These are phyloP conservation scores for Achlya hypogyna DNA, from an alignment of 352 stramenopile species.

Conservation along the genomic window DNA sequence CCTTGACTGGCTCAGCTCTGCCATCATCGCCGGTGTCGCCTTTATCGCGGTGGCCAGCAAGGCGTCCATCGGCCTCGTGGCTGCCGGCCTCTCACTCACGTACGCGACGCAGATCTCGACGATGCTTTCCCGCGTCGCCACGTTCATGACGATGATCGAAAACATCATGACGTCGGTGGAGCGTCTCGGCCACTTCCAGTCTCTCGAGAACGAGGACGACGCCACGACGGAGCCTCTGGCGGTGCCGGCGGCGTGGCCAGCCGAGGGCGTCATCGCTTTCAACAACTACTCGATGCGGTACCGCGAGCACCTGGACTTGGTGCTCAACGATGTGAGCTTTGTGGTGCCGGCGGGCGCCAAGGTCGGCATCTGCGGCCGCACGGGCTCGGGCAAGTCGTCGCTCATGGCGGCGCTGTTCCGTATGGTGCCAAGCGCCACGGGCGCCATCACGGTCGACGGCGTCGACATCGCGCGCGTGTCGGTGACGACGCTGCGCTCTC, in stretches of 20 bases:
- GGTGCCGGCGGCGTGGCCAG: slow-evolving; percentile 28
- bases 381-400: slow-evolving; percentile 44
- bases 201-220: slow-evolving; percentile 44
- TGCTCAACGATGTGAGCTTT: slow-evolving; percentile 42
- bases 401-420: slow-evolving; percentile 47
- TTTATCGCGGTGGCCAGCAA: slow-evolving; percentile 20
- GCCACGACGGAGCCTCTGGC: slow-evolving; percentile 26
- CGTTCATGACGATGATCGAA: slow-evolving; percentile 2
- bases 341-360: slow-evolving; percentile 37
- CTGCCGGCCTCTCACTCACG: slow-evolving; percentile 17
- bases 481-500: slow-evolving; percentile 34
- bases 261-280: slow-evolving; percentile 30
- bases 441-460: too few species aligned
- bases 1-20: slow-evolving; percentile 39
- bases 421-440: slow-evolving; percentile 26
- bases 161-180: slow-evolving; percentile 17
- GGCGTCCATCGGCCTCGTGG: slow-evolving; percentile 39
- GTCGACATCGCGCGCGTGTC: slow-evolving; percentile 30
- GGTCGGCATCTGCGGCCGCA: slow-evolving; percentile 49
- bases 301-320: slow-evolving; percentile 29
- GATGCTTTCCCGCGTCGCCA: not conserved
- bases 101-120: slow-evolving; percentile 14
- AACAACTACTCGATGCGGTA: slow-evolving; percentile 38
- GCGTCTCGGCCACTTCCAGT: slow-evolving; percentile 39
- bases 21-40: not conserved